Percentiles rank a stretch among this genome's conserved stretches.
Conservation (phyloP, 78 protist genomes). For the Salpingoeca rosetta region DNA sequence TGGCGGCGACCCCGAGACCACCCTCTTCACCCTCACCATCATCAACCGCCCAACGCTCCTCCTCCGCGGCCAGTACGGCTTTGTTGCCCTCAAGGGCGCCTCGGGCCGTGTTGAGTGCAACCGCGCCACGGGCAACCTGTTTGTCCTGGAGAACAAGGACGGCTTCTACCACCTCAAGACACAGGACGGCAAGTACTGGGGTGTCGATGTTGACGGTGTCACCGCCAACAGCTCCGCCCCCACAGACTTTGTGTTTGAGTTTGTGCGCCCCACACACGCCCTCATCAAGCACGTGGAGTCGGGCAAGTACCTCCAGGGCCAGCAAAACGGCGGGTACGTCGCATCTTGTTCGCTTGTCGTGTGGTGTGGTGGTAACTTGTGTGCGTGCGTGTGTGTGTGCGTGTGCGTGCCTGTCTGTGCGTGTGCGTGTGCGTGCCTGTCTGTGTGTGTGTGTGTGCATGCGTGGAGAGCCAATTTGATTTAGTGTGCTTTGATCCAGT, state of each 20-base stretch:
- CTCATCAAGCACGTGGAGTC: neutral
- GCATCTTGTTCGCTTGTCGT: no score
- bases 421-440: no score
- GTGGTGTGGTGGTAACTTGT: no score
- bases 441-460: no score
- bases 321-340: slow-evolving; percentile 5
- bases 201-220: neutral
- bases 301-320: slow-evolving; percentile 10
- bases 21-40: neutral
- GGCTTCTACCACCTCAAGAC: neutral
- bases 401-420: no score
- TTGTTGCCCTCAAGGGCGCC: slow-evolving; percentile 7
- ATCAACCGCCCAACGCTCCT: slow-evolving; percentile 10
- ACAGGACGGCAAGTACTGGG: slow-evolving; percentile 10
- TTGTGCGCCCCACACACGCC: neutral
- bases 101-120: neutral
- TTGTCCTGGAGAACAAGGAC: neutral
- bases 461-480: no score
- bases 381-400: no score
- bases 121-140: neutral
- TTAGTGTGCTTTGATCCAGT: no score
- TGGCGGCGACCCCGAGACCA: neutral
- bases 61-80: slow-evolving; percentile 16
- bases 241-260: neutral
- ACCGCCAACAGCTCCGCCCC: neutral